Base-by-base conservation (phyloP, 2,329 filamentous ascomycete species). In the Penicillium thymicola region DNA sequence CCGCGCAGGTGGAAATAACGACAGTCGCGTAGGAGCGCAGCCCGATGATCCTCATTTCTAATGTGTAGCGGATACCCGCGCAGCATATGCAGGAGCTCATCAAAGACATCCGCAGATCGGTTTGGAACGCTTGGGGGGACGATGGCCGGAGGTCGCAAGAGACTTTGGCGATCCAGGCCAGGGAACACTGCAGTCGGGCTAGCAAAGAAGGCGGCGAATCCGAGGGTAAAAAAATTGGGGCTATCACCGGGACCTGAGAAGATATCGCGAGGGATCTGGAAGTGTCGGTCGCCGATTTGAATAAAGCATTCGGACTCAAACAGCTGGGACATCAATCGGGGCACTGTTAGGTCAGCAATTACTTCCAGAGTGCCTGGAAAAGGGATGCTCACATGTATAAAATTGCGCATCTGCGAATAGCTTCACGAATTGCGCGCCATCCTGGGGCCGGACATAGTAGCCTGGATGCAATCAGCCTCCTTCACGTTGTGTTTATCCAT, bases 321-420 rank as follows among this genome's bases (percentile, higher is more conserved):
- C 23, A 97, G 86, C 74, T 95, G 92, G 28, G 91, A 92, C 63
- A 93, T 92, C 58, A 97, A 80, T 63, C 90, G 89, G 27, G 93
- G 93, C 51, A 97, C 89, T 92, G 46, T 27, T 10, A 6, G n/a
- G 63, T 52, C 6, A 63, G 40, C 32, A 13, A 44, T 11, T 5
- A 28, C 23, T 13, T 48, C 18, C n/a, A 10, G 6, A 9, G 28
- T 21, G 2, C n/a, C 1, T 45, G 9, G 34, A 8, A 4, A 14
- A 23, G 25, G n/a, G 16, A 18, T 16, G 73, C 85, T 70, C 78
- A 92, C 89, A 77, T 68, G 85, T 91, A 75, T 97, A 97, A 76
- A 97, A 97, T 70, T 97, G 93, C 1, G 93, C 91, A 74, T 97
- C 93, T 21, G 92, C 91, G 74, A 96, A 97, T 30, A 97, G 79